A percentile compares a stretch with the other conserved stretches of the same genome.
Conservation (phyloP, 441 rosid genomes). For the Corymbia citriodora region DNA sequence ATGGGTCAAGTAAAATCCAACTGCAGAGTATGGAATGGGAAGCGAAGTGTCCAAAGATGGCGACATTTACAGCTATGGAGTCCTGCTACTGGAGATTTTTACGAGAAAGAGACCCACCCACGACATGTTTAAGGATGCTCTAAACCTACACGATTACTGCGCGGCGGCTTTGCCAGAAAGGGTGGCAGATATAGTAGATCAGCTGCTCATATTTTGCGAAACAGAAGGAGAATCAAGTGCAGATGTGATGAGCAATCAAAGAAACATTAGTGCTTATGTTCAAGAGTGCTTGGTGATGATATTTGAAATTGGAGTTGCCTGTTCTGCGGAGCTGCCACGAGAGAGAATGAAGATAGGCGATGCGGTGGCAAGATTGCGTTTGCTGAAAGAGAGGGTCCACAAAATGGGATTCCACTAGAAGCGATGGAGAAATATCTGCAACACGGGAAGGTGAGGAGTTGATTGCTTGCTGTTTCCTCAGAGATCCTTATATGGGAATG, state of each 20-base stretch:
- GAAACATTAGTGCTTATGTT: not conserved
- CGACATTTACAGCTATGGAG: slow-evolving; percentile 5
- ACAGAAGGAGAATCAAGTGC: not conserved
- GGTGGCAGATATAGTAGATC: not conserved
- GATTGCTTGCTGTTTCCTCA: not conserved
- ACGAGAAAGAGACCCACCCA: slow-evolving; percentile 7
- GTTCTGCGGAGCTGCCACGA: not conserved
- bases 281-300: not conserved
- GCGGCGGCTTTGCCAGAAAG: not conserved
- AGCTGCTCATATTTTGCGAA: accelerated
- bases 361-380: not conserved
- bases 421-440: not conserved
- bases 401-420: not conserved
- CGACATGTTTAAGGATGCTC: not conserved
- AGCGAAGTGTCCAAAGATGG: not conserved
- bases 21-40: not conserved
- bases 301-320: slow-evolving; percentile 1
- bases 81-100: not conserved
- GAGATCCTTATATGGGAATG: not conserved
- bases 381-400: not conserved
- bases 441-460: not conserved
- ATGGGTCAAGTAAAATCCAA: not conserved
- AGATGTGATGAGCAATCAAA: not conserved
- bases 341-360: not conserved
- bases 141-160: not conserved